A percentile compares a stretch with the other conserved stretches of the same genome.
phyloP scores from a whole-genome alignment of 2,329 filamentous ascomycete species.

The Pyrenochaeta sp. region DNA sequence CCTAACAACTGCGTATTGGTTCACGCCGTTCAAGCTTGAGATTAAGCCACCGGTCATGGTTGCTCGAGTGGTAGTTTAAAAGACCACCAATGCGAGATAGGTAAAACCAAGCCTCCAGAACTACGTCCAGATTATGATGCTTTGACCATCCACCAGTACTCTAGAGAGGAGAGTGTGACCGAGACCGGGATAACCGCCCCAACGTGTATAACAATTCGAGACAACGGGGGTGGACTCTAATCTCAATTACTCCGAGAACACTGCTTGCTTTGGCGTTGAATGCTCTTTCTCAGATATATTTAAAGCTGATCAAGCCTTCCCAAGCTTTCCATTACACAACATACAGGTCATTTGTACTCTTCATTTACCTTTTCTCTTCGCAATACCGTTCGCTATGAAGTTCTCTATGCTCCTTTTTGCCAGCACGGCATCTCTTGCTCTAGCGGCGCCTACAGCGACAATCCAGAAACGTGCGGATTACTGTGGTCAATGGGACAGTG shows the following conservation, averaged over 20 bases:
- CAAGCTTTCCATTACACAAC: not conserved
- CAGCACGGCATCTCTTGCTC: constrained; percentile 38
- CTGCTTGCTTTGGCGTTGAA: constrained; percentile 7
- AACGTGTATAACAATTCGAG: constrained; percentile 14
- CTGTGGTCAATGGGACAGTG: constrained; percentile 44
- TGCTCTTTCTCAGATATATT: constrained; percentile 13
- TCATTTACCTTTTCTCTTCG: constrained; percentile 1
- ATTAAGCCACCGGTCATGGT: constrained; percentile 16
- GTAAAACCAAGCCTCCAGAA: not conserved
- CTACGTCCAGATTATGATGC: not conserved
- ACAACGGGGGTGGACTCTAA: constrained; percentile 7
- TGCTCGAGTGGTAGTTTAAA: constrained; percentile 4
- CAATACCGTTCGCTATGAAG: constrained; percentile 35
- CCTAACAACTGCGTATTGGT: not conserved
- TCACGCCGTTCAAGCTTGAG: not conserved
- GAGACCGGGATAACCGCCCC: constrained; percentile 7
- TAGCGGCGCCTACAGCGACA: constrained; percentile 38
- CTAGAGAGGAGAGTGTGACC: constrained; percentile 3
- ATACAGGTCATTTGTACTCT: not conserved
- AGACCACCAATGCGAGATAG: constrained; percentile 24
- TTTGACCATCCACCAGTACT: not conserved
- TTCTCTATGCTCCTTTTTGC: constrained; percentile 33
- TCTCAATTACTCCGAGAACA: constrained; percentile 14
- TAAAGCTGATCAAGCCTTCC: constrained; percentile 18
- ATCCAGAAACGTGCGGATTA: constrained; percentile 44